Evolutionary conservation across 176 grass and related monocot species (phyloP), one percentile per base, ranked within the genome.

Genomic region (Rhynchospora pubera): DNA sequence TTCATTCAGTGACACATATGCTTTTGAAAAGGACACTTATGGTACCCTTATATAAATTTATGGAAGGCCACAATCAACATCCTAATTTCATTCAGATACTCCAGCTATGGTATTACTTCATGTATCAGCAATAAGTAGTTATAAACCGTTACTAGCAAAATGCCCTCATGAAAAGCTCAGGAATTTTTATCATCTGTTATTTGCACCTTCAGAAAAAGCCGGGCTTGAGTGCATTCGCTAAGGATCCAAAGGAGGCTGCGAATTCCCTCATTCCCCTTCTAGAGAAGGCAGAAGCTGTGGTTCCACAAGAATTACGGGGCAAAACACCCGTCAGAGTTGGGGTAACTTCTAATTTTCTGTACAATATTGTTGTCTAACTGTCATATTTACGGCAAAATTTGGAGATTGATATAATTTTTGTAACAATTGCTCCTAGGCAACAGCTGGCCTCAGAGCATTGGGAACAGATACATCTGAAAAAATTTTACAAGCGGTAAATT

Each of bases 321-420:
- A 88, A 93, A 85, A 98, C 96, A 30, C 96, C 96, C 78, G 87
- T 98, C 69, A 93, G 84, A 83, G 96, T 98, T 85, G 96, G 96
- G 96, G 94, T 97, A 87, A 88, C 67, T 86, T 51, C 55, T 83
- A 64, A 26, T 83, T 84, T 74, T 10, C 26, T 80, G 2, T 77
- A 63, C 83, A 77, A 34, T 43, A 79, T 80, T 22, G 7, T 14
- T 13, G 7, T 44, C 11, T 43, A 43, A 43, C 11, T 34, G 30
- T 79, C 51, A n/a, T 59, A 78, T 45, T 34, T 12, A 26, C 10
- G 58, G 11, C 52, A 60, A 2, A 79, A 60, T n/a, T 58, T 61
- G 53, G 16, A 79, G 9, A 39, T 57, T 34, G 53, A 60, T 79
- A 79, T 10, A 79, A 73, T 14, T 75, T 83, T 18, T 85, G 23